Conservation (phyloP, 129 eudicot species). For the Escallonia herrerae region DNA sequence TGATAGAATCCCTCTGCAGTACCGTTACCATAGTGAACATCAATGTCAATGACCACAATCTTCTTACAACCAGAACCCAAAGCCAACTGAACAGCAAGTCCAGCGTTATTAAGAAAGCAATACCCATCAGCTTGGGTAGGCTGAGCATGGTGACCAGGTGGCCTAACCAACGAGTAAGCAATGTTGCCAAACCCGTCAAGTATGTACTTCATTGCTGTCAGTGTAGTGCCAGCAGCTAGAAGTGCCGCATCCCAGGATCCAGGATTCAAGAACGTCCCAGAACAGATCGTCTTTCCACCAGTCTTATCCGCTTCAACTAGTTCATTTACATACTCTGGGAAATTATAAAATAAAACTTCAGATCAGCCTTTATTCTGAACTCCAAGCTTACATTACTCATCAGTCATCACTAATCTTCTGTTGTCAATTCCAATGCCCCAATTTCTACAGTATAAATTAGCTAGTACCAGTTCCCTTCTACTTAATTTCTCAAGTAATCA, state of each 20-base stretch:
- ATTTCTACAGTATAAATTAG: no score
- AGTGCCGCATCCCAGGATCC: slow-evolving; percentile 92
- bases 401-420: no score
- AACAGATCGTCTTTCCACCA: slow-evolving; percentile 46
- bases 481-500: no score
- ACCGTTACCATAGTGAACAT: slow-evolving; percentile 96
- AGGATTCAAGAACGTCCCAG: slow-evolving; percentile 68
- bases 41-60: slow-evolving; percentile 75
- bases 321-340: slow-evolving; percentile 64
- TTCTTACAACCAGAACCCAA: slow-evolving; percentile 48
- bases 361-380: slow-evolving; percentile 11
- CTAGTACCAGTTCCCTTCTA: no score
- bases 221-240: slow-evolving; percentile 83
- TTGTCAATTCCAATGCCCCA: no score
- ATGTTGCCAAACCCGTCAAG: slow-evolving; percentile 57
- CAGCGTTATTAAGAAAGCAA: slow-evolving; percentile 90
- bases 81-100: slow-evolving; percentile 78
- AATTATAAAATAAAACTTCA: slow-evolving; percentile 1
- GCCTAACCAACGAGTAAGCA: slow-evolving; percentile 80
- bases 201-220: slow-evolving; percentile 73
- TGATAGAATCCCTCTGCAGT: slow-evolving; percentile 90
- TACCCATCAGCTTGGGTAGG: slow-evolving; percentile 97
- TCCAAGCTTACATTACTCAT: no score
- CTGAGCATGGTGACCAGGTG: slow-evolving; percentile 99
- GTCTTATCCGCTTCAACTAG: slow-evolving; percentile 60